A percentile compares a stretch with the other conserved stretches of the same genome.
phyloP scores from a whole-genome alignment of 192 early-diverging fungal genomes.

The Geranomyces variabilis region DNA sequence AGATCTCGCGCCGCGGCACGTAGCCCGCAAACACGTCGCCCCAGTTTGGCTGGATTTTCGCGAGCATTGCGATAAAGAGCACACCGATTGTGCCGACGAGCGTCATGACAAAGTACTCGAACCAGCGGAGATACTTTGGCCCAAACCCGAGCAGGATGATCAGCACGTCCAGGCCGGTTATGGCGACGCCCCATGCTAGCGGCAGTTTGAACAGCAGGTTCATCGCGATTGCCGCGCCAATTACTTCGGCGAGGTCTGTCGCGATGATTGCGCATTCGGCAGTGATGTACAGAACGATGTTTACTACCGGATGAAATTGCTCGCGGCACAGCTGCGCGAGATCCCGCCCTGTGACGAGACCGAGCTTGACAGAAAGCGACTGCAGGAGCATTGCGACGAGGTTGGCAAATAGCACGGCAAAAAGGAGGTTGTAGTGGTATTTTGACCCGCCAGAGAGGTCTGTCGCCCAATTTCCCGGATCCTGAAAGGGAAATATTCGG shows the following conservation, averaged over 20 bases:
- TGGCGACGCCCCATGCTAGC: constrained; percentile 69
- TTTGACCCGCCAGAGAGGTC: constrained; percentile 73
- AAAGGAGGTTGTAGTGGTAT: constrained; percentile 73
- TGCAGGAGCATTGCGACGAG: constrained; percentile 78
- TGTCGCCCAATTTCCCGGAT: constrained; percentile 88
- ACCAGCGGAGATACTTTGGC: constrained; percentile 59
- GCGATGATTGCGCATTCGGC: constrained; percentile 79
- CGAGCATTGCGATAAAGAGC: constrained; percentile 68
- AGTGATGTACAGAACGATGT: constrained; percentile 67
- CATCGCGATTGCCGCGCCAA: constrained; percentile 82
- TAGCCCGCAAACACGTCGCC: constrained; percentile 70
- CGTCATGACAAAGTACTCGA: constrained; percentile 69
- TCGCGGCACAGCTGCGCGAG: constrained; percentile 71
- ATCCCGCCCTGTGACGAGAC: constrained; percentile 73
- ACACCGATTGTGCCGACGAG: constrained; percentile 64
- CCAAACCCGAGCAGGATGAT: constrained; percentile 66
- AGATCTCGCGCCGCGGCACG: constrained; percentile 60
- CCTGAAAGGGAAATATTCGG: constrained; percentile 50
- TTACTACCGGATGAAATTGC: constrained; percentile 58
- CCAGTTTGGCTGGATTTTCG: constrained; percentile 58
- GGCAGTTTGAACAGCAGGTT: constrained; percentile 75
- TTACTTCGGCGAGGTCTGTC: constrained; percentile 78
- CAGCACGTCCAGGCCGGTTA: constrained; percentile 75
- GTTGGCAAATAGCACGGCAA: constrained; percentile 75
- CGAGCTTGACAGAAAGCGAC: constrained; percentile 74